These are phyloP conservation scores for Dendrobium catenatum DNA, from an alignment of 106 monocot genomes.

Conservation along the genomic window DNA sequence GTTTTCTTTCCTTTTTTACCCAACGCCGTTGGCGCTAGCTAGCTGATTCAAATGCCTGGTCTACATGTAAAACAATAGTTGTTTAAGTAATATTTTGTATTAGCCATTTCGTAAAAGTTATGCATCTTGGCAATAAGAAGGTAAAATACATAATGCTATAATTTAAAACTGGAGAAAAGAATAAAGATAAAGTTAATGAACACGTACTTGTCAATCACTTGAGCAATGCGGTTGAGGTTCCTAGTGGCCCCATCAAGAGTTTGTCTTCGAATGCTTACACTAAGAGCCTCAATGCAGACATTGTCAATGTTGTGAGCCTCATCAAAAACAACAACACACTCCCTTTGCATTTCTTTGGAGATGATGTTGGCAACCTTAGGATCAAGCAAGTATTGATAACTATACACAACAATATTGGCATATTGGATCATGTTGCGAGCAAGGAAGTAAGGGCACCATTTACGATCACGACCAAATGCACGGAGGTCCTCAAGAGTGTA, in stretches of 20 bases:
- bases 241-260: conserved; percentile 92
- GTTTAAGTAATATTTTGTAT: conserved; percentile 10
- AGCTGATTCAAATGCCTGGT: background rate
- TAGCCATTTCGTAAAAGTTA: background rate
- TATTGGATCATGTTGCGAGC: conserved; percentile 74
- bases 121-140: background rate
- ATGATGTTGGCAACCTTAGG: conserved; percentile 96
- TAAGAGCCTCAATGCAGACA: conserved; percentile 96
- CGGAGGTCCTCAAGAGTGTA: conserved; percentile 81
- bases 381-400: conserved; percentile 91
- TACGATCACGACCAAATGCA: conserved; percentile 45
- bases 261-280: conserved; percentile 77
- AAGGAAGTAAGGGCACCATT: conserved; percentile 89
- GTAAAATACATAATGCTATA: background rate
- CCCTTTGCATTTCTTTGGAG: conserved; percentile 89
- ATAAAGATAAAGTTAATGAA: background rate
- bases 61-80: background rate
- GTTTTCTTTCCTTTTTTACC: background rate
- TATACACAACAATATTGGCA: conserved; percentile 92
- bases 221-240: conserved; percentile 59
- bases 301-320: conserved; percentile 99
- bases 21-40: background rate
- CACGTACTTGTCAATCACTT: conserved; percentile 84
- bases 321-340: conserved; percentile 93
- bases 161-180: background rate